Conservation (phyloP, 345 rosid genomes). For the Lumnitzera littorea region DNA sequence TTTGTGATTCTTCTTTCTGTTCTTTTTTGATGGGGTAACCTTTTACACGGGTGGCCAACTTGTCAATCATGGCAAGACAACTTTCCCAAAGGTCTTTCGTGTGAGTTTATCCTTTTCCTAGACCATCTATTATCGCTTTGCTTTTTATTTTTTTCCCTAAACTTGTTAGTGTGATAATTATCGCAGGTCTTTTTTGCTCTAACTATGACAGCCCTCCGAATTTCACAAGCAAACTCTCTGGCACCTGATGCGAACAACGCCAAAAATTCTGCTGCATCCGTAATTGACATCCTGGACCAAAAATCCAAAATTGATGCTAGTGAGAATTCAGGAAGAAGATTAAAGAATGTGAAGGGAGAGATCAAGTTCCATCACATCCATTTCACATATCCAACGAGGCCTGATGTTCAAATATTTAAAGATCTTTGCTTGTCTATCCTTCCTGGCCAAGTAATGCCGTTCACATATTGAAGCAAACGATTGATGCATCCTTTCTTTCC, state of each 20-base stretch:
- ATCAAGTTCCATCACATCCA: conserved; percentile 54
- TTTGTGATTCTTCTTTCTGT: conserved; percentile 45
- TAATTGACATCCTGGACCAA: conserved; percentile 63
- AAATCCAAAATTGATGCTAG: conserved; percentile 63
- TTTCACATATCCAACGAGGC: conserved; percentile 74
- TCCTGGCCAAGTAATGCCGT: conserved; percentile 53
- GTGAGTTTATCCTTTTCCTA: conserved; percentile 14
- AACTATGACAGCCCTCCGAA: conserved; percentile 56
- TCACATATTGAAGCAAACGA: not conserved
- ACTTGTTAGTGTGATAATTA: not conserved
- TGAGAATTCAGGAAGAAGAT: conserved; percentile 54
- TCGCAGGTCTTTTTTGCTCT: conserved; percentile 72
- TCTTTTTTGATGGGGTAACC: conserved; percentile 47
- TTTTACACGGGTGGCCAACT: conserved; percentile 78
- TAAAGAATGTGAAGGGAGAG: conserved; percentile 54
- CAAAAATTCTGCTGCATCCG: conserved; percentile 56
- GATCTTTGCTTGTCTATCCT: conserved; percentile 55
- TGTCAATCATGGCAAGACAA: conserved; percentile 39
- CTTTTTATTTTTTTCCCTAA: not conserved
- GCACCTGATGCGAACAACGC: conserved; percentile 63
- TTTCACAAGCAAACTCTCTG: conserved; percentile 66
- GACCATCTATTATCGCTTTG: not conserved
- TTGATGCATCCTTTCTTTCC: too few relatives aligned
- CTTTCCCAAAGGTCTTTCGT: conserved; percentile 55
- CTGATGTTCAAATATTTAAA: conserved; percentile 61